A percentile compares a stretch with the other conserved stretches of the same genome.
These are phyloP conservation scores for Inonotus obliquus DNA, from an alignment of 1,284 basidiomycete genomes.

Conservation along the genomic window DNA sequence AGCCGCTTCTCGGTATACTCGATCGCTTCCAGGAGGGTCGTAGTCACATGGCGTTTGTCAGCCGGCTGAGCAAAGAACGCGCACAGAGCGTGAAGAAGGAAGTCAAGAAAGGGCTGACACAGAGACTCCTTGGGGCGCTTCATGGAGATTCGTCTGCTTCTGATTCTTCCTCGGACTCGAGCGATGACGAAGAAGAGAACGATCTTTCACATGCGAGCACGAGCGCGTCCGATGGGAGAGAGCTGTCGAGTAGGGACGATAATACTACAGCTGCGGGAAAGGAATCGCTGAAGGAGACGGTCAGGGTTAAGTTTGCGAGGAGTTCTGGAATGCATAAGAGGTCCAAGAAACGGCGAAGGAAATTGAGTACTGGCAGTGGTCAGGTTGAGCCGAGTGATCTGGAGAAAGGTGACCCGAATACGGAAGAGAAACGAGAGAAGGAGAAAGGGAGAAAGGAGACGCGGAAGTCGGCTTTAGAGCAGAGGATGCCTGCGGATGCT, in stretches of 20 bases:
- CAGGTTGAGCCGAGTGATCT: conserved; percentile 5
- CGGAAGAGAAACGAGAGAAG: conserved; percentile 27
- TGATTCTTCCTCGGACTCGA: conserved; percentile 55
- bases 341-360: background rate
- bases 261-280: background rate
- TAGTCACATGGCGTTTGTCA: conserved; percentile 89
- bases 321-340: background rate
- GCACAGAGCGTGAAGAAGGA: conserved; percentile 63
- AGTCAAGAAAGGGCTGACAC: conserved; percentile 67
- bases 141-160: conserved; percentile 27
- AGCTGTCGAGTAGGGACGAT: background rate
- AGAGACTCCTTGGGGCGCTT: conserved; percentile 34
- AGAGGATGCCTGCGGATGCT: conserved; percentile 81
- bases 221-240: background rate
- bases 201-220: conserved; percentile 26
- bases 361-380: background rate
- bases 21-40: conserved; percentile 91
- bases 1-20: conserved; percentile 81
- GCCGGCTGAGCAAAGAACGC: conserved; percentile 44
- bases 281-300: conserved; percentile 2
- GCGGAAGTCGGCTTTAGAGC: conserved; percentile 50
- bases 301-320: conserved; percentile 1
- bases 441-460: conserved; percentile 26
- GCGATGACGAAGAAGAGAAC: conserved; percentile 36
- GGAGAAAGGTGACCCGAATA: conserved; percentile 13